These are phyloP conservation scores for Suhomyces sp. DNA, from an alignment of 805 yeast species.

Conservation along the genomic window DNA sequence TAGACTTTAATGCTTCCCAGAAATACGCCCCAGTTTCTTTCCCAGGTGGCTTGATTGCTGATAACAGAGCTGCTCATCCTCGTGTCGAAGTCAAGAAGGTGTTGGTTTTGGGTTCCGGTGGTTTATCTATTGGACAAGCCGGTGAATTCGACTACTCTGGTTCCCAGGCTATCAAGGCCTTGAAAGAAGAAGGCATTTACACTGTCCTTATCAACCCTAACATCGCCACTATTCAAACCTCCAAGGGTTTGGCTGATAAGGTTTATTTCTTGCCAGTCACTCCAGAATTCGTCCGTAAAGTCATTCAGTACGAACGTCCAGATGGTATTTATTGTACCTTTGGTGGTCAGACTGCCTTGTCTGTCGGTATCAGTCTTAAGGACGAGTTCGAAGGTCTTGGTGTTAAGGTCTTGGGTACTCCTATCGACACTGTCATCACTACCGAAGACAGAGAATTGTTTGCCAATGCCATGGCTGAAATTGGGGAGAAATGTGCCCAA, in stretches of 20 bases:
- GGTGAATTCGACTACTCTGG: constrained; percentile 99
- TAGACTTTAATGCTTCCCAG: constrained; percentile 58
- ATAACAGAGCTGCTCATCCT: constrained; percentile 74
- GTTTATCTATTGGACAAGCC: constrained; percentile 97
- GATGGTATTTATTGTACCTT: constrained; percentile 96
- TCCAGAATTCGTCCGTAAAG: constrained; percentile 93
- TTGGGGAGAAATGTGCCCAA: constrained; percentile 91
- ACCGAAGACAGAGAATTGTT: constrained; percentile 98
- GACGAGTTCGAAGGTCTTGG: constrained; percentile 92
- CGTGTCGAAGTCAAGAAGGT: constrained; percentile 85
- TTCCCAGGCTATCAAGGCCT: constrained; percentile 97
- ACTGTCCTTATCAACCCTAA: constrained; percentile 95
- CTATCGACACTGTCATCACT: constrained; percentile 90
- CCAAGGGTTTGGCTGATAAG: constrained; percentile 96
- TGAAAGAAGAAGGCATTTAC: constrained; percentile 96
- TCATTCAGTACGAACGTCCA: constrained; percentile 90
- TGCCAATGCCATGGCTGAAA: constrained; percentile 92
- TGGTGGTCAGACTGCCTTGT: constrained; percentile 98
- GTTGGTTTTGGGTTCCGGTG: constrained; percentile 95
- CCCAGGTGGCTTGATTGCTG: constrained; percentile 84
- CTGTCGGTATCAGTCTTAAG: constrained; percentile 92
- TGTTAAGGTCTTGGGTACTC: constrained; percentile 95
- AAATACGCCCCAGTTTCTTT: constrained; percentile 69
- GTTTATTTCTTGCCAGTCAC: constrained; percentile 98
- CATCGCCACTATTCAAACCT: constrained; percentile 97